These are phyloP conservation scores for Coniella vitis DNA, from an alignment of 2,329 filamentous ascomycete genomes.

Conservation along the genomic window DNA sequence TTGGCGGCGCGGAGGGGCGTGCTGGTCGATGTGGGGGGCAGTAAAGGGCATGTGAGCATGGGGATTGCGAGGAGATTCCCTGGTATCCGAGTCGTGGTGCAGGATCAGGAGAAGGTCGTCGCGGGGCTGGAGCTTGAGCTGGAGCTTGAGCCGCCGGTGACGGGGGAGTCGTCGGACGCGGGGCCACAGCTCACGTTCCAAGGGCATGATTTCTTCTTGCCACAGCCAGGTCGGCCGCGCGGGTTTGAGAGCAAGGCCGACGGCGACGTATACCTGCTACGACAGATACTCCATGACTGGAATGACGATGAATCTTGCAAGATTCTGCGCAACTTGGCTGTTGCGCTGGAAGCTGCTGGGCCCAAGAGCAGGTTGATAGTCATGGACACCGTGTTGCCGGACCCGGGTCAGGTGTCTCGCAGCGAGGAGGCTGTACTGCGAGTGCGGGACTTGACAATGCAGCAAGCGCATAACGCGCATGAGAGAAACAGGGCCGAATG, in stretches of 20 bases:
- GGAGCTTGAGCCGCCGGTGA: not conserved
- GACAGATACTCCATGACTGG: slow-evolving; percentile 19
- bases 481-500: not conserved
- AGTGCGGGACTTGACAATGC: not conserved
- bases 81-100: not conserved
- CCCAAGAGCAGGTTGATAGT: slow-evolving; percentile 20
- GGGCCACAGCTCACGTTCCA: not conserved
- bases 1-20: not conserved
- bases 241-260: too few relatives aligned
- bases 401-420: not conserved
- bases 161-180: not conserved
- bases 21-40: slow-evolving; percentile 8
- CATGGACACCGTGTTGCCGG: slow-evolving; percentile 12
- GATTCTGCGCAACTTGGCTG: slow-evolving; percentile 16
- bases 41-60: not conserved
- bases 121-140: not conserved
- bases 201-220: slow-evolving; percentile 4
- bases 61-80: slow-evolving; percentile 1
- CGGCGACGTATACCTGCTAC: slow-evolving; percentile 20
- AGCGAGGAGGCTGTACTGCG: not conserved
- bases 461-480: not conserved
- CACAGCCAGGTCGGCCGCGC: slow-evolving; percentile 3
- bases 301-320: slow-evolving; percentile 16
- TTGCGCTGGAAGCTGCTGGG: slow-evolving; percentile 12
- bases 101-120: too few relatives aligned